These are phyloP conservation scores for Trypanosoma avium DNA, from an alignment of 208 protist species.

Conservation along the genomic window DNA sequence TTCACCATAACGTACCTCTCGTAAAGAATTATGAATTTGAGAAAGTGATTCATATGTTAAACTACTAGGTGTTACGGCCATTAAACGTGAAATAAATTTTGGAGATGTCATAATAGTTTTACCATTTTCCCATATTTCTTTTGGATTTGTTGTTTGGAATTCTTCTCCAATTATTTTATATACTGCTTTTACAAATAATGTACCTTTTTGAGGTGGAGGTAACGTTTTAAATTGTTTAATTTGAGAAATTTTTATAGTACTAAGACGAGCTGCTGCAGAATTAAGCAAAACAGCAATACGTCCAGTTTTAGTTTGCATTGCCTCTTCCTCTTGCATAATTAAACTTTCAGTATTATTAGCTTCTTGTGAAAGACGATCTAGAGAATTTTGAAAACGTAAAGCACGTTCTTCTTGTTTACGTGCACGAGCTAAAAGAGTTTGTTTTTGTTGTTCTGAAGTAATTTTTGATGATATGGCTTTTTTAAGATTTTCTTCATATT, in stretches of 20 bases:
- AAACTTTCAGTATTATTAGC: not conserved
- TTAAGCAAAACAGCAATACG: slow-evolving; percentile 31
- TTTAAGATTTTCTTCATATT: slow-evolving; percentile 13
- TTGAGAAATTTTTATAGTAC: slow-evolving; percentile 34
- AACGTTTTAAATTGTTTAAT: slow-evolving; percentile 41
- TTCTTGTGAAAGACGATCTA: not conserved
- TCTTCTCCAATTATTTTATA: slow-evolving; percentile 69
- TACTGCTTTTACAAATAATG: slow-evolving; percentile 45
- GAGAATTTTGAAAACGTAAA: not conserved
- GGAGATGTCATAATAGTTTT: slow-evolving; percentile 37
- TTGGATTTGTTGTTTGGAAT: slow-evolving; percentile 34
- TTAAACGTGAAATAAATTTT: slow-evolving; percentile 42
- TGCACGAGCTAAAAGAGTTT: not conserved
- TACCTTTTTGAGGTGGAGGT: slow-evolving; percentile 41
- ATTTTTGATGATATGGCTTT: not conserved
- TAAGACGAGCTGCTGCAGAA: slow-evolving; percentile 31
- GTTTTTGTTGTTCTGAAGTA: not conserved
- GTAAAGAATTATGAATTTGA: slow-evolving; percentile 32
- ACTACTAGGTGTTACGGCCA: slow-evolving; percentile 35
- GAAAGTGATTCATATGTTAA: slow-evolving; percentile 36
- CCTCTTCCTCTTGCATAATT: slow-evolving; percentile 19
- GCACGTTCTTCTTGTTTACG: not conserved
- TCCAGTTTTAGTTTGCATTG: slow-evolving; percentile 25
- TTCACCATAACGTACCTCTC: slow-evolving; percentile 48
- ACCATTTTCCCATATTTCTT: slow-evolving; percentile 54